Conservation (phyloP, 148 eudicot genomes). For the Persicaria tinctoria region DNA sequence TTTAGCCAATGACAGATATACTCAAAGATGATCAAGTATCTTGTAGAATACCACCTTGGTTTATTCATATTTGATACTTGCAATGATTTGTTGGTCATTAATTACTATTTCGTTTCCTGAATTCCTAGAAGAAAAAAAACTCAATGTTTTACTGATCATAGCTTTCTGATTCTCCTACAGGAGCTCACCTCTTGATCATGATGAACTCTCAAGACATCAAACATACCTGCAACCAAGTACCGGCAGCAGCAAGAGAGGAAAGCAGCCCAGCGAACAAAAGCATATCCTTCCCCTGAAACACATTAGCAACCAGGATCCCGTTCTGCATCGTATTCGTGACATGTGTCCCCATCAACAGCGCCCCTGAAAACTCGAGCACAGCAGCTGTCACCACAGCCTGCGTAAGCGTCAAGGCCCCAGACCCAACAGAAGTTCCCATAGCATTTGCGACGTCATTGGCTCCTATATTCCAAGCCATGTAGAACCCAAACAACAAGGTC, state of each 20-base stretch:
- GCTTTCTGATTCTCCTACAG: too few relatives aligned
- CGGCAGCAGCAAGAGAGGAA: conserved; percentile 83
- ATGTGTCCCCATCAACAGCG: conserved; percentile 81
- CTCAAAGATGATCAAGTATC: too few relatives aligned
- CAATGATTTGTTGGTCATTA: too few relatives aligned
- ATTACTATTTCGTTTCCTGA: too few relatives aligned
- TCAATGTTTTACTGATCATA: too few relatives aligned
- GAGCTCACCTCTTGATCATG: neutral
- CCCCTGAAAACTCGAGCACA: conserved; percentile 81
- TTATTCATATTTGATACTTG: too few relatives aligned
- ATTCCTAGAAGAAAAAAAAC: too few relatives aligned
- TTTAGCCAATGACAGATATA: neutral
- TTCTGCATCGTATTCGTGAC: conserved; percentile 96
- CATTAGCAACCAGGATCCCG: conserved; percentile 80
- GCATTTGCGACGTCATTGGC: conserved; percentile 97
- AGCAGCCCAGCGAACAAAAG: conserved; percentile 71
- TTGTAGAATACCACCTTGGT: too few relatives aligned
- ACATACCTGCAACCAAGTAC: conserved; percentile 92
- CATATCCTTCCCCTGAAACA: conserved; percentile 81
- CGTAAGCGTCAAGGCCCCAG: conserved; percentile 70
- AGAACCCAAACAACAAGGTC: conserved; percentile 72
- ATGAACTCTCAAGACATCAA: neutral
- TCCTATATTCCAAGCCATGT: conserved; percentile 97
- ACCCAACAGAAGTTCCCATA: conserved; percentile 96
- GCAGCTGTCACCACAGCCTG: conserved; percentile 85